Percentiles rank a stretch among this genome's conserved stretches.
These are phyloP conservation scores for Podospora bellae-mahoneyi DNA, from an alignment of 495 filamentous ascomycete genomes.

Conservation along the genomic window DNA sequence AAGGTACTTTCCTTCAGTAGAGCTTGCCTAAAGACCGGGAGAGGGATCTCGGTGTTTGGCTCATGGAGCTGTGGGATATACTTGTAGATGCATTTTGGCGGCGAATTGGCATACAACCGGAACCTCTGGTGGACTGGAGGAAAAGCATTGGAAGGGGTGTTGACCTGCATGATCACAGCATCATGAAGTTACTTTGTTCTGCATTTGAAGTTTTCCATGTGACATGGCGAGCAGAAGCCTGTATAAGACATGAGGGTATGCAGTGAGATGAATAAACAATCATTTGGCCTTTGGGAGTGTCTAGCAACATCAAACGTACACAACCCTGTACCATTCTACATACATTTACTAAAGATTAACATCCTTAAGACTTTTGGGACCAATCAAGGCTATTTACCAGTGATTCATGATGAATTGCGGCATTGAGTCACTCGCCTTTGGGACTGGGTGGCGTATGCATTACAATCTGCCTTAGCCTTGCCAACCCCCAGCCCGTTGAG, in stretches of 20 bases:
- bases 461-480: not conserved
- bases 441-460: not conserved
- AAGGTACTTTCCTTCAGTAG: slow-evolving; percentile 59
- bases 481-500: not conserved
- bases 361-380: not conserved
- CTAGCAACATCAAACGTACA: no score
- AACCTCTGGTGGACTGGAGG: not conserved
- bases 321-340: no score
- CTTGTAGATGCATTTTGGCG: not conserved
- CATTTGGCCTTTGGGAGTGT: no score
- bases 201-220: not conserved
- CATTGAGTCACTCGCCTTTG: not conserved
- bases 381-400: slow-evolving; percentile 12
- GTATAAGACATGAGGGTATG: not conserved
- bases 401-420: slow-evolving; percentile 23
- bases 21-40: slow-evolving; percentile 10
- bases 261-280: not conserved
- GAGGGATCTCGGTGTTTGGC: not conserved
- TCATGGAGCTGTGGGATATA: not conserved
- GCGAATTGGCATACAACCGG: not conserved
- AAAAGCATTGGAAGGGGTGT: not conserved
- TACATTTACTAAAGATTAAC: no score
- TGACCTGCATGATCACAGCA: not conserved
- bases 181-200: not conserved
- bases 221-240: no score